Evolutionary conservation across 192 early-diverging fungal species (phyloP).

Genomic region (Coemansia erecta): DNA sequence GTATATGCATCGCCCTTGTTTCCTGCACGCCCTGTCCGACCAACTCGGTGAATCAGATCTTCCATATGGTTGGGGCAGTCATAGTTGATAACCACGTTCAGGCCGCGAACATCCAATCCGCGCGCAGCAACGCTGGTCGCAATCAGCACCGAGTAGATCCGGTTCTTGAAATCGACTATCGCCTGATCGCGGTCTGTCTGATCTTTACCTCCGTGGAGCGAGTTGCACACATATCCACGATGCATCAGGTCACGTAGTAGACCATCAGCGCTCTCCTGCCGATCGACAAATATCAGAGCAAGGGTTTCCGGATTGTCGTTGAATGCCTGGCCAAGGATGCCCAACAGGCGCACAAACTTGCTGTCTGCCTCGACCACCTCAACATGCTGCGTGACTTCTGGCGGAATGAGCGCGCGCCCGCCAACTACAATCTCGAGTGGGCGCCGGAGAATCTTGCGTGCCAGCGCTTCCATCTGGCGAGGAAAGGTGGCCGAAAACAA

Average conservation of each 20-base stretch:
- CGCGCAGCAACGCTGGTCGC: slow-evolving; percentile 96
- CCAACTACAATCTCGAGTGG: slow-evolving; percentile 96
- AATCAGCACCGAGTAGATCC: slow-evolving; percentile 84
- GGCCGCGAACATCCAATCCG: slow-evolving; percentile 91
- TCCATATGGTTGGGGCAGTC: slow-evolving; percentile 98
- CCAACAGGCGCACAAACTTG: slow-evolving; percentile 84
- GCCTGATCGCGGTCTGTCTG: slow-evolving; percentile 89
- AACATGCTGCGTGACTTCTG: slow-evolving; percentile 86
- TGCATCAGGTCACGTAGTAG: slow-evolving; percentile 80
- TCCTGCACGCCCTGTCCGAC: slow-evolving; percentile 95
- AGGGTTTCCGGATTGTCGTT: slow-evolving; percentile 69
- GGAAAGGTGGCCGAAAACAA: slow-evolving; percentile 96
- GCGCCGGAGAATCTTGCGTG: slow-evolving; percentile 84
- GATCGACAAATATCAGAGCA: slow-evolving; percentile 90
- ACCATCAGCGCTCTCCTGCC: slow-evolving; percentile 92
- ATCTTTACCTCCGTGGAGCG: slow-evolving; percentile 94
- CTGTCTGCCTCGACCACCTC: slow-evolving; percentile 77
- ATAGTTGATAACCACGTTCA: slow-evolving; percentile 93
- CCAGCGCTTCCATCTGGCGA: slow-evolving; percentile 92
- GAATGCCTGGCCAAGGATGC: slow-evolving; percentile 82
- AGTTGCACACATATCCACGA: slow-evolving; percentile 83
- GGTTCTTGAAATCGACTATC: slow-evolving; percentile 92
- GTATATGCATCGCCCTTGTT: slow-evolving; percentile 97
- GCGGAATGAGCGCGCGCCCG: slow-evolving; percentile 83
- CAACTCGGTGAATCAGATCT: slow-evolving; percentile 98